Percentiles rank a stretch among this genome's conserved stretches.
phyloP scores from a whole-genome alignment of 345 rosid species.

The Erodium maritimum region DNA sequence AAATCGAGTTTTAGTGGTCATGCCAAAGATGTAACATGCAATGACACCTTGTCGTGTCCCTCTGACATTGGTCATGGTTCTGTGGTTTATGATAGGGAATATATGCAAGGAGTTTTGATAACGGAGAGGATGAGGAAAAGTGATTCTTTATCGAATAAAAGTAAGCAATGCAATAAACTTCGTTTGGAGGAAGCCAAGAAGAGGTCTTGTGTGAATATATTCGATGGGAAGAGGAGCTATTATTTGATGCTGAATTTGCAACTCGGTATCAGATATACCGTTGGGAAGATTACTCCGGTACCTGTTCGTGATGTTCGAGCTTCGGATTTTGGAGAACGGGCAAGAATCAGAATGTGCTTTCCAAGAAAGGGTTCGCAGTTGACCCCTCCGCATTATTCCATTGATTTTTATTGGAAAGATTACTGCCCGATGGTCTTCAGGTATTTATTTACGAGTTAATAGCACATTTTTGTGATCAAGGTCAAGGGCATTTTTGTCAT shows the following conservation, averaged over 20 bases:
- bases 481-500: no score
- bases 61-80: constrained; percentile 29
- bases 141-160: constrained; percentile 23
- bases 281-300: constrained; percentile 92
- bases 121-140: constrained; percentile 40
- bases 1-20: constrained; percentile 21
- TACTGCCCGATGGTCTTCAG: constrained; percentile 99
- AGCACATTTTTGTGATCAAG: no score
- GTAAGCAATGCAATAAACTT: constrained; percentile 30
- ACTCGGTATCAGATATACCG: constrained; percentile 94
- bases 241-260: constrained; percentile 81
- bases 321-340: constrained; percentile 87
- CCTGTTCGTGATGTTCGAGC: constrained; percentile 78
- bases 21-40: constrained; percentile 22
- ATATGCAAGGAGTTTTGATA: constrained; percentile 79
- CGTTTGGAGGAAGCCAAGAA: constrained; percentile 32
- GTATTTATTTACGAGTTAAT: constrained; percentile 17
- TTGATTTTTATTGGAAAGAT: constrained; percentile 89
- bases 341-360: constrained; percentile 86
- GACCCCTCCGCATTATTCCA: constrained; percentile 82
- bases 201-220: constrained; percentile 31
- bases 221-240: constrained; percentile 40
- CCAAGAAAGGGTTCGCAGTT: constrained; percentile 76
- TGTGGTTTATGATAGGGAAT: constrained; percentile 67
- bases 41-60: constrained; percentile 22